Evolutionary conservation across 1,284 basidiomycete species (phyloP).

Genomic region (Rhizoctonia solani): DNA sequence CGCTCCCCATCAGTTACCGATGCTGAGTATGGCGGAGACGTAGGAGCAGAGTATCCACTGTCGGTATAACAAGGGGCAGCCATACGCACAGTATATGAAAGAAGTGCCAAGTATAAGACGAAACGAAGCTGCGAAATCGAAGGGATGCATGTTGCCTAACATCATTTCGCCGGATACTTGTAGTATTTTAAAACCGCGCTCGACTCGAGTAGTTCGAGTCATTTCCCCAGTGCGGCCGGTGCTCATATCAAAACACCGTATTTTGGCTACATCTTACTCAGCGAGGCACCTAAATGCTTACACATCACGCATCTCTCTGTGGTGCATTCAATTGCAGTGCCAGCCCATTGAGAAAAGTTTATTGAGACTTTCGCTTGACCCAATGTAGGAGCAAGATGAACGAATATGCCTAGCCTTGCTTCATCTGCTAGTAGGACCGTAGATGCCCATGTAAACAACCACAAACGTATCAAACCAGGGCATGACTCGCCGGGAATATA

Average conservation of each 20-base stretch:
- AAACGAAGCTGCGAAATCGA: too few relatives aligned
- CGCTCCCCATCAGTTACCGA: conserved; percentile 18
- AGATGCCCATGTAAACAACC: too few relatives aligned
- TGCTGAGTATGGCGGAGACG: conserved; percentile 7
- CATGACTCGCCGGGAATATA: too few relatives aligned
- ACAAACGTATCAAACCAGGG: too few relatives aligned
- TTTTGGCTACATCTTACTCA: neutral
- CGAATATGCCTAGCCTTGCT: too few relatives aligned
- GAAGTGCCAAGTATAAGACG: neutral
- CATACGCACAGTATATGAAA: neutral
- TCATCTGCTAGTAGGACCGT: too few relatives aligned
- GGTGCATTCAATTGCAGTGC: too few relatives aligned
- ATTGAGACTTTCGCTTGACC: too few relatives aligned
- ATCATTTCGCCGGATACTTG: neutral
- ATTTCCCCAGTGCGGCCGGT: neutral
- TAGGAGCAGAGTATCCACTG: neutral
- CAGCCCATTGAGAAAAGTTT: too few relatives aligned
- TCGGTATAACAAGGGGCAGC: conserved; percentile 6
- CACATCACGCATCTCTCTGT: too few relatives aligned
- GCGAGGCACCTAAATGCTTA: neutral
- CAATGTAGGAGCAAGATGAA: too few relatives aligned
- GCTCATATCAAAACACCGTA: neutral
- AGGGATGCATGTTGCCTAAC: neutral
- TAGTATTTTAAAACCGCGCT: neutral
- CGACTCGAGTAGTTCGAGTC: neutral